These are phyloP conservation scores for Dunaliella salina DNA, from an alignment of 163 green algal species.

Conservation along the genomic window DNA sequence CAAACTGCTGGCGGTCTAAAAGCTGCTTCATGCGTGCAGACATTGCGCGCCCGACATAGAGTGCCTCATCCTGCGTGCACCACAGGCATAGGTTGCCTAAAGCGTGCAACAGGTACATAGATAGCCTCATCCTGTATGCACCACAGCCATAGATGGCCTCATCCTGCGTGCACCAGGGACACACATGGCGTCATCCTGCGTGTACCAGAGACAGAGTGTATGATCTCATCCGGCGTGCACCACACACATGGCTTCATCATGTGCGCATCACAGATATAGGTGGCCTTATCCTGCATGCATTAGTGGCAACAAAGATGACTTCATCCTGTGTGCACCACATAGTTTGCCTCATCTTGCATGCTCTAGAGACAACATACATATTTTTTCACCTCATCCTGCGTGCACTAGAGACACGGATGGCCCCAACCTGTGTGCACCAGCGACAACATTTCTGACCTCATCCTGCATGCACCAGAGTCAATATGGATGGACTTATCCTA, in stretches of 20 bases:
- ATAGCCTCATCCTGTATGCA: too few species aligned
- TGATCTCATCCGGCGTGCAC: too few species aligned
- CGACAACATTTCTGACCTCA: too few species aligned
- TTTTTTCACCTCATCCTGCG: conserved; percentile 36
- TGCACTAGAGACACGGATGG: background rate
- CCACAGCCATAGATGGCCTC: background rate
- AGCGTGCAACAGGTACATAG: too few species aligned
- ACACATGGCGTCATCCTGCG: background rate
- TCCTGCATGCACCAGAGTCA: conserved; percentile 33
- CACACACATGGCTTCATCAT: conserved; percentile 38
- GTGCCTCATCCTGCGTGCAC: background rate
- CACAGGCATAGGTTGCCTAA: conserved; percentile 43
- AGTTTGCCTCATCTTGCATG: too few species aligned
- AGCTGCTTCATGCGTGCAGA: conserved; percentile 62
- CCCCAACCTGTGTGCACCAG: too few species aligned
- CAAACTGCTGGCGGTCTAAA: conserved; percentile 79
- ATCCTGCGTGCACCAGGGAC: background rate
- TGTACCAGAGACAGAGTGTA: conserved; percentile 48
- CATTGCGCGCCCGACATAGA: background rate
- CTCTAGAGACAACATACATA: too few species aligned
- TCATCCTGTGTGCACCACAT: conserved; percentile 23
- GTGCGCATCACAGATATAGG: conserved; percentile 8
- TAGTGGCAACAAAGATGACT: conserved; percentile 19
- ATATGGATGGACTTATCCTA: conserved; percentile 37
- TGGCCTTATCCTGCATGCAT: too few species aligned